A percentile compares a stretch with the other conserved stretches of the same genome.
Evolutionary conservation across 2,329 filamentous ascomycete species (phyloP).

Genomic region (Fusarium sacchari): DNA sequence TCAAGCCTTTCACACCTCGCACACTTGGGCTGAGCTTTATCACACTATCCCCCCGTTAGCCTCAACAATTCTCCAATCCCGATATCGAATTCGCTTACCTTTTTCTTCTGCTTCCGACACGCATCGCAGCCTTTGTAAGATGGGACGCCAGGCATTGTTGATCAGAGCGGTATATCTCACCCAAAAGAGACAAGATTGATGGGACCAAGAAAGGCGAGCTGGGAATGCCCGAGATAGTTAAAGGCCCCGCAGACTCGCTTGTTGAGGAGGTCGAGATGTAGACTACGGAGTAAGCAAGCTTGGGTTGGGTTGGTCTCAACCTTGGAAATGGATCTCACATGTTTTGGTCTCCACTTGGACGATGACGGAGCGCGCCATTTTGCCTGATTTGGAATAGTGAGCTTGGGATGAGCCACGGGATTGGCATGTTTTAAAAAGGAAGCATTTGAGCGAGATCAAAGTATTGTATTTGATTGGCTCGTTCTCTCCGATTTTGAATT

Average conservation of each 20-base stretch:
- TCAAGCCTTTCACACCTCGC: slow-evolving; percentile 57
- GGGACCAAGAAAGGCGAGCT: not conserved
- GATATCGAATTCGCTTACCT: slow-evolving; percentile 48
- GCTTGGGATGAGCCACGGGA: not conserved
- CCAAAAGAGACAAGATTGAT: slow-evolving; percentile 27
- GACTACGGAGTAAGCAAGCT: slow-evolving; percentile 3
- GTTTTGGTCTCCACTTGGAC: not conserved
- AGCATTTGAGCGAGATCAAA: not conserved
- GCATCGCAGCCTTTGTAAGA: slow-evolving; percentile 61
- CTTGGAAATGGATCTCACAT: slow-evolving; percentile 4
- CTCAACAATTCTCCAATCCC: not conserved
- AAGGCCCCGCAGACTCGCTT: slow-evolving; percentile 15
- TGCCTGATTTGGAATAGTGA: slow-evolving; percentile 23
- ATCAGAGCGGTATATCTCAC: slow-evolving; percentile 35
- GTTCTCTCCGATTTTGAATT: not conserved
- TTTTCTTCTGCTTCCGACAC: slow-evolving; percentile 64
- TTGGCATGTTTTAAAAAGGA: not conserved
- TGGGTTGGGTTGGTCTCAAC: not conserved
- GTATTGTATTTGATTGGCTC: not conserved
- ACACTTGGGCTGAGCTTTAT: slow-evolving; percentile 56
- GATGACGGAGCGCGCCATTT: slow-evolving; percentile 23
- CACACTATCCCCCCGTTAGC: slow-evolving; percentile 51
- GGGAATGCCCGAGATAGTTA: slow-evolving; percentile 4
- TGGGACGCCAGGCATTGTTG: slow-evolving; percentile 63
- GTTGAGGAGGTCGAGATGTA: not conserved